Conservation (phyloP, 257 asterid genomes). For the Gentiana straminea region DNA sequence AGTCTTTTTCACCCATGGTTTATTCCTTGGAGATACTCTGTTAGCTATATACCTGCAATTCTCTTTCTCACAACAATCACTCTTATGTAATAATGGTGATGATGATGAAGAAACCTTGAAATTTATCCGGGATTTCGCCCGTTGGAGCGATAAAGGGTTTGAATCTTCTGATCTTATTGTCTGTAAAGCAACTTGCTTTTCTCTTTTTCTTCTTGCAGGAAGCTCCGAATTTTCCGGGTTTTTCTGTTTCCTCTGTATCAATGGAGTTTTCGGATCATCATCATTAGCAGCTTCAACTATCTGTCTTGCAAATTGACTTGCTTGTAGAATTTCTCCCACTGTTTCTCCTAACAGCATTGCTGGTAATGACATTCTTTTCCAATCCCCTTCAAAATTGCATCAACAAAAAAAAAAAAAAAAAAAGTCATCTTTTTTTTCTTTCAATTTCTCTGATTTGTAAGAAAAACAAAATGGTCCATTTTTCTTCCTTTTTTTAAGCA, state of each 20-base stretch:
- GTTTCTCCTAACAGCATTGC: constrained; percentile 93
- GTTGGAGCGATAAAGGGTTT: constrained; percentile 25
- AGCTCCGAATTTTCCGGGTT: constrained; percentile 33
- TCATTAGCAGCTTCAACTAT: constrained; percentile 35
- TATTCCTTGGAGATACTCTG: constrained; percentile 72
- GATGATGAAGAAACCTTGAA: constrained; percentile 53
- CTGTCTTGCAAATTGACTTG: constrained; percentile 58
- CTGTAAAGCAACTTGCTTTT: constrained; percentile 45
- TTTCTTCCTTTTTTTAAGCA: no score
- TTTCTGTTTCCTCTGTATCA: constrained; percentile 24
- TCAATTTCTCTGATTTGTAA: no score
- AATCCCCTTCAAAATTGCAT: constrained; percentile 30
- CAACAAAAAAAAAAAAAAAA: no score
- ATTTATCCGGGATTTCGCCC: constrained; percentile 67
- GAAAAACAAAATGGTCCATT: no score
- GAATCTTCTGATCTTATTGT: constrained; percentile 25
- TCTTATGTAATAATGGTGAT: constrained; percentile 28
- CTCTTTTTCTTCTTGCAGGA: constrained; percentile 49
- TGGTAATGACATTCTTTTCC: constrained; percentile 77
- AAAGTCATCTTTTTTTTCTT: no score
- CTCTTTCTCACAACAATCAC: constrained; percentile 49
- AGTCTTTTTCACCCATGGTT: constrained; percentile 80
- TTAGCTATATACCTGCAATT: constrained; percentile 58
- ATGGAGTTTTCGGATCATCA: constrained; percentile 60
- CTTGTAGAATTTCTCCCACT: constrained; percentile 62